These are phyloP conservation scores for Picea sitchensis DNA, from an alignment of 75 land plant genomes.

Conservation along the genomic window DNA sequence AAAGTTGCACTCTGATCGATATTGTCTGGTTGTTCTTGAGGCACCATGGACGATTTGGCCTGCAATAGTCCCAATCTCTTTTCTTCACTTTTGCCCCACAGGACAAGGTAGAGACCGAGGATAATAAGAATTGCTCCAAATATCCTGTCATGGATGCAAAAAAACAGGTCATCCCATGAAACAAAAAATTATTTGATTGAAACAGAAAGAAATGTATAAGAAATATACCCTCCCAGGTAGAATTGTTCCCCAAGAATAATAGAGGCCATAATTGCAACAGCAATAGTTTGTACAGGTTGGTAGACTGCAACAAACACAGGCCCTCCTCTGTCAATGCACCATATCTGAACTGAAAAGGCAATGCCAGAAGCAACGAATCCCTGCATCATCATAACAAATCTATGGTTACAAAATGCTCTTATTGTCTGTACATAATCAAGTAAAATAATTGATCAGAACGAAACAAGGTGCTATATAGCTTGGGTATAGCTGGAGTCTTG, in stretches of 20 bases:
- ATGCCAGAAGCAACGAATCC: conserved; percentile 87
- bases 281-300: conserved; percentile 86
- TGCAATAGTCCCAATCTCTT: conserved; percentile 13
- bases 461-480: neutral
- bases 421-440: neutral
- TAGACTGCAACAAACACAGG: conserved; percentile 92
- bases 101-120: conserved; percentile 60
- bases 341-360: conserved; percentile 87
- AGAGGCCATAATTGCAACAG: conserved; percentile 83
- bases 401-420: neutral
- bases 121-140: conserved; percentile 73
- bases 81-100: conserved; percentile 80
- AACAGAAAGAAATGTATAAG: neutral
- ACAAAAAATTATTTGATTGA: neutral
- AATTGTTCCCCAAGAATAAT: conserved; percentile 72
- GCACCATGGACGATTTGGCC: neutral
- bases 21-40: neutral
- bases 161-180: neutral
- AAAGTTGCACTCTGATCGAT: neutral
- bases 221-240: conserved; percentile 78
- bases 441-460: neutral
- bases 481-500: neutral
- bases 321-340: conserved; percentile 94
- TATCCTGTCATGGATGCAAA: conserved; percentile 33
- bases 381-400: conserved; percentile 29